A percentile compares a stretch with the other conserved stretches of the same genome.
phyloP scores from a whole-genome alignment of 805 yeast species.

The Candida caryicola region DNA sequence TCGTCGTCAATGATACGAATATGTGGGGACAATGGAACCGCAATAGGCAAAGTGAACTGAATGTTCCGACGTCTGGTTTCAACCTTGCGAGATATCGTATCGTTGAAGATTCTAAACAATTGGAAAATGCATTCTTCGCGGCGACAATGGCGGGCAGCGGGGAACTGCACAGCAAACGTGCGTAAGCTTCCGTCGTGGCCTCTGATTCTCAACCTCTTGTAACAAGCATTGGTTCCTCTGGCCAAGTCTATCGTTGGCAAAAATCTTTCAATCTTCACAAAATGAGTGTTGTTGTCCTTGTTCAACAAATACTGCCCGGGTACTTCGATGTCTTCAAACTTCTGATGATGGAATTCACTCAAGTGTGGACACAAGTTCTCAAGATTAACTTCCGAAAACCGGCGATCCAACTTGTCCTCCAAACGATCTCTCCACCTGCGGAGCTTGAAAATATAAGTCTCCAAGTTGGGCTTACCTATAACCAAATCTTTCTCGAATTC shows the following conservation, averaged over 20 bases:
- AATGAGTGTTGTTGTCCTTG: constrained; percentile 85
- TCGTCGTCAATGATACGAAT: constrained; percentile 88
- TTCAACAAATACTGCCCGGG: constrained; percentile 94
- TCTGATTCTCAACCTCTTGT: constrained; percentile 81
- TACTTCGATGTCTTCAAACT: constrained; percentile 94
- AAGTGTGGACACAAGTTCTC: constrained; percentile 93
- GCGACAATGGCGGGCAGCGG: constrained; percentile 96
- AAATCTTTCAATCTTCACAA: constrained; percentile 89
- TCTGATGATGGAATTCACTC: constrained; percentile 96
- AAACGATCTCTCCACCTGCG: constrained; percentile 90
- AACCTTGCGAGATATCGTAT: constrained; percentile 72
- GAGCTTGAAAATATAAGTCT: constrained; percentile 76
- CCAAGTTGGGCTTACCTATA: constrained; percentile 80
- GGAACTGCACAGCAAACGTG: constrained; percentile 93
- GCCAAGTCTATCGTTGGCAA: constrained; percentile 84
- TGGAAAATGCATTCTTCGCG: constrained; percentile 95
- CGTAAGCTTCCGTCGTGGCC: constrained; percentile 93
- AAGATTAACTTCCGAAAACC: constrained; percentile 73
- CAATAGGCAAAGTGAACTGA: constrained; percentile 82
- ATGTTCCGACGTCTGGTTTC: constrained; percentile 86
- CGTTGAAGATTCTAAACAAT: constrained; percentile 83
- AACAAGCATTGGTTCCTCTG: constrained; percentile 87
- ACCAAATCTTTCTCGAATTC: constrained; percentile 93
- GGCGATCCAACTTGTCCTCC: constrained; percentile 86
- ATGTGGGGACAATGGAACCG: constrained; percentile 92